Base-by-base conservation (phyloP, 2,329 filamentous ascomycete genomes). In the Pseudogymnoascus sp. region DNA sequence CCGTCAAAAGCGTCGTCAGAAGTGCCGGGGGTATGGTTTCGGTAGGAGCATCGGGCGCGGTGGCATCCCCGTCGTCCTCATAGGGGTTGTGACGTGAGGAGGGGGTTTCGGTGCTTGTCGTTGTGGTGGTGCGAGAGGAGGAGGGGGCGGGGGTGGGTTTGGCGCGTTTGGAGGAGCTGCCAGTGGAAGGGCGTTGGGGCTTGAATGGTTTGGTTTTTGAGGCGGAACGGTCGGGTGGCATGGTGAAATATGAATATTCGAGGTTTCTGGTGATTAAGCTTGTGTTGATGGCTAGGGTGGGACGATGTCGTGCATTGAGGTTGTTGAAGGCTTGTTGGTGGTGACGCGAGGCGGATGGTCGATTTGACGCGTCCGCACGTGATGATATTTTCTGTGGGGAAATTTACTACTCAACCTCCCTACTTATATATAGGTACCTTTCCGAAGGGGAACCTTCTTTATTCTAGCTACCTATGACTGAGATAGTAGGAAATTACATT, bases 1-100 rank as follows among this genome's bases (percentile, higher is more conserved):
- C 86, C 72, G 96, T 88, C 35, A 97, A 79, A 3, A 97, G 77
- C 37, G 86, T 83, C 9, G 89, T 88, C 42, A 97, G 77, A 0
- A 97, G 80, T 46, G 90, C 86, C 3, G 83, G 80, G 0, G 92
- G 90, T 29, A 97, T 89, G 1, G 81, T 61, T 4, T 60, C 61
- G 33, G 62, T 61, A 15, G 37, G 33, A 13, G 64, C 63, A 46
- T 66, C 63, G 21, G 9, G 33, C n/a, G 17, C 31, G 7, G 21
- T 26, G 31, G 7, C 37, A 7, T 60, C 21, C 5, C 38, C 29
- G 3, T 46, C 15, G 7, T 46, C 9, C 29, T 23, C 21, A 17
- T 23, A n/a, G 61, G 42, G 23, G 61, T 31, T 53, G 46, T 26
- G 46, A 15, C 46, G 50, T 19, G 61, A 62, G 10, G 42, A 62